Percentiles rank a stretch among this genome's conserved stretches.
Evolutionary conservation across 305 asterid genomes (phyloP).

Genomic region (Ajuga reptans): DNA sequence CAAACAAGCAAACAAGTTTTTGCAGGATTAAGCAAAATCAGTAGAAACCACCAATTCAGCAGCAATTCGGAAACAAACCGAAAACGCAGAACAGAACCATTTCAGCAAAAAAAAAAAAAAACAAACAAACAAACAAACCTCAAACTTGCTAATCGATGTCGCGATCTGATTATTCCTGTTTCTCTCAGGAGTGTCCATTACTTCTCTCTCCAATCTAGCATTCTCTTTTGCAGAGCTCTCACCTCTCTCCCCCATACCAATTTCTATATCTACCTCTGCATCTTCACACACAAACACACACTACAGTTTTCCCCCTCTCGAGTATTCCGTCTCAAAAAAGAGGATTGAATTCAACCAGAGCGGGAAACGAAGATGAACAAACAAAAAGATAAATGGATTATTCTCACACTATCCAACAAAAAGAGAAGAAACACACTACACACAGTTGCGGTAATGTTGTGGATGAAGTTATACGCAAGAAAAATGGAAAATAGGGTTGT

Average conservation of each 20-base stretch:
- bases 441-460: background rate
- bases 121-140: slow-evolving; percentile 50
- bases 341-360: slow-evolving; percentile 40
- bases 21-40: slow-evolving; percentile 16
- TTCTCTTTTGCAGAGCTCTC: background rate
- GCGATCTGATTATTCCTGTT: slow-evolving; percentile 45
- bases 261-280: slow-evolving; percentile 6
- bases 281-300: slow-evolving; percentile 1
- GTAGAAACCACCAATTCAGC: background rate
- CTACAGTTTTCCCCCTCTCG: slow-evolving; percentile 22
- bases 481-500: slow-evolving; percentile 14
- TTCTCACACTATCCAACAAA: slow-evolving; percentile 20
- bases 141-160: slow-evolving; percentile 39
- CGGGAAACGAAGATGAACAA: slow-evolving; percentile 39
- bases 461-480: slow-evolving; percentile 14
- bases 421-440: background rate
- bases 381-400: slow-evolving; percentile 10
- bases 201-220: slow-evolving; percentile 28
- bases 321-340: slow-evolving; percentile 3
- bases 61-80: background rate
- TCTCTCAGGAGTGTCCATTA: slow-evolving; percentile 68
- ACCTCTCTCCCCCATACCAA: slow-evolving; percentile 22
- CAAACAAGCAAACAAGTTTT: background rate
- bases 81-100: background rate
- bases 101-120: too few relatives aligned